Percentiles rank a stretch among this genome's conserved stretches.
These are phyloP conservation scores for Acorus calamus DNA, from an alignment of 106 monocot species.

Conservation along the genomic window DNA sequence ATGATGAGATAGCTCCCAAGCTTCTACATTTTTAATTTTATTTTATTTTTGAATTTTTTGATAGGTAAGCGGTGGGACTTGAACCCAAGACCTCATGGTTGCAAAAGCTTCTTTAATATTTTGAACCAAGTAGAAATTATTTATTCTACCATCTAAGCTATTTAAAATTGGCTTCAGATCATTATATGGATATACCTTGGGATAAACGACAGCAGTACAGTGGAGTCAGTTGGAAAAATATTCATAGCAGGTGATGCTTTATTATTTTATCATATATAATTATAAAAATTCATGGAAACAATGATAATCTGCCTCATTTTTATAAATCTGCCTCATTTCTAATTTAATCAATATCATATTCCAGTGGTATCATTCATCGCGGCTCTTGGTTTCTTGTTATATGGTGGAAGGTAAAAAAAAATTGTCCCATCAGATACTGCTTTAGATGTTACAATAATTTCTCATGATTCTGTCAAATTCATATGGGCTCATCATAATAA, in stretches of 20 bases:
- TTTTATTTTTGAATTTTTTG: too few relatives aligned
- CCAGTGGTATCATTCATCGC: slow-evolving; percentile 51
- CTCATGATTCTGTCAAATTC: neutral
- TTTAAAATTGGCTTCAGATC: slow-evolving; percentile 26
- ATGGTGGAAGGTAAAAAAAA: slow-evolving; percentile 56
- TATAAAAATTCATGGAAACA: neutral
- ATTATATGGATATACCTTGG: slow-evolving; percentile 52
- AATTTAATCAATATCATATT: slow-evolving; percentile 1
- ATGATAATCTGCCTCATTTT: too few relatives aligned
- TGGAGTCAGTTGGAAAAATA: slow-evolving; percentile 49
- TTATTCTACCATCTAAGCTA: too few relatives aligned
- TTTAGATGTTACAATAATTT: neutral
- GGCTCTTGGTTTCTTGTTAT: slow-evolving; percentile 54
- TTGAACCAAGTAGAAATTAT: too few relatives aligned
- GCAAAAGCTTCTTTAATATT: too few relatives aligned
- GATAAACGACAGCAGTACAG: slow-evolving; percentile 37
- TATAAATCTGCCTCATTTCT: too few relatives aligned
- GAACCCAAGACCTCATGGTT: too few relatives aligned
- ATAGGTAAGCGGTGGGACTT: too few relatives aligned
- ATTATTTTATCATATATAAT: slow-evolving; percentile 6
- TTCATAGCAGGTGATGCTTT: slow-evolving; percentile 45
- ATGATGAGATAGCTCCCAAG: too few relatives aligned
- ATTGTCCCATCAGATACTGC: neutral
- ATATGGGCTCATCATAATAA: too few relatives aligned
- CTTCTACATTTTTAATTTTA: too few relatives aligned